Evolutionary conservation across 2,329 filamentous ascomycete species (phyloP).

Genomic region (Amauroascus niger): DNA sequence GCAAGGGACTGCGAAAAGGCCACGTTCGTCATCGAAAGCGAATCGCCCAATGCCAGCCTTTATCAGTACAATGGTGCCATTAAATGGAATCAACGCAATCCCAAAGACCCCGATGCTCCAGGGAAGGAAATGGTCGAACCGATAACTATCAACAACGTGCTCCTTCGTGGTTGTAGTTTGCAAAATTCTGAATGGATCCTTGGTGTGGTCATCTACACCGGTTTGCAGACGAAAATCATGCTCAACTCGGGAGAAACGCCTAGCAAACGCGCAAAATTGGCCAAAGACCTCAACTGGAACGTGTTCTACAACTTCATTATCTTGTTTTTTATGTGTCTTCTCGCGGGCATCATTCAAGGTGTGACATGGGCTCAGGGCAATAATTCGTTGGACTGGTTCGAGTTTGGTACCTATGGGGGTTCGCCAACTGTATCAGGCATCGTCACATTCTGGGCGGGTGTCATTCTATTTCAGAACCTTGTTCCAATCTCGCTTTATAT

Average conservation of each 20-base stretch:
- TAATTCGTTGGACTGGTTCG: constrained; percentile 70
- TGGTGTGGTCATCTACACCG: constrained; percentile 87
- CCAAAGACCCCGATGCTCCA: constrained; percentile 51
- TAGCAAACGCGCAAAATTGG: constrained; percentile 83
- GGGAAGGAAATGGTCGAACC: constrained; percentile 78
- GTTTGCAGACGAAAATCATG: constrained; percentile 98
- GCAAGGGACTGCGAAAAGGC: constrained; percentile 85
- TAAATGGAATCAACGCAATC: constrained; percentile 68
- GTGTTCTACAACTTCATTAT: constrained; percentile 94
- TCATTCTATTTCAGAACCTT: constrained; percentile 97
- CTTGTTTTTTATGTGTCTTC: constrained; percentile 77
- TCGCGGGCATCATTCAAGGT: constrained; percentile 77
- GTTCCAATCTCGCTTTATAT: constrained; percentile 97
- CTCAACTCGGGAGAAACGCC: constrained; percentile 94
- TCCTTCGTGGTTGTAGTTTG: constrained; percentile 85
- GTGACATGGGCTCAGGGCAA: constrained; percentile 65
- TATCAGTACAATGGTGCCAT: constrained; percentile 91
- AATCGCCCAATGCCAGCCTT: constrained; percentile 81
- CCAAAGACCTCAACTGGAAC: constrained; percentile 91
- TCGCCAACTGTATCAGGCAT: constrained; percentile 72
- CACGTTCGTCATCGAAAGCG: constrained; percentile 81
- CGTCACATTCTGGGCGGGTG: constrained; percentile 90
- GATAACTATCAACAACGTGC: constrained; percentile 86
- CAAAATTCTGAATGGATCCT: constrained; percentile 95
- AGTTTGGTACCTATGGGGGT: constrained; percentile 71